Evolutionary conservation across 345 rosid species (phyloP).

Genomic region (Anacardium occidentale): DNA sequence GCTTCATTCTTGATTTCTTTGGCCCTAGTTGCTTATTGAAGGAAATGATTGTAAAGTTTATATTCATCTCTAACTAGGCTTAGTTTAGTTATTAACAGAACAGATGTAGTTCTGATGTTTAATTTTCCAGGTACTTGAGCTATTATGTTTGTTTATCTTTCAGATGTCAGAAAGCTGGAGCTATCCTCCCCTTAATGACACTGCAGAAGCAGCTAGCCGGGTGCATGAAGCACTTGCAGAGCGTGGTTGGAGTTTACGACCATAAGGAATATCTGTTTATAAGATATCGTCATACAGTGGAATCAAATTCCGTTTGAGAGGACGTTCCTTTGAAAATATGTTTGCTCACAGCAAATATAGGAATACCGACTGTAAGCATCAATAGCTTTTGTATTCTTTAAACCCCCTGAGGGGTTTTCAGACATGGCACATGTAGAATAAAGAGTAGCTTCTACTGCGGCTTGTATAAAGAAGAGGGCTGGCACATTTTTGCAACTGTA

Average conservation of each 20-base stretch:
- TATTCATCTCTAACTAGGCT: not conserved
- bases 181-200: slow-evolving; percentile 90
- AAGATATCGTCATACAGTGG: slow-evolving; percentile 26
- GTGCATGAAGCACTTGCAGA: slow-evolving; percentile 67
- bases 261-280: slow-evolving; percentile 33
- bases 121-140: not conserved
- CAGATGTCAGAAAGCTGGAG: slow-evolving; percentile 94
- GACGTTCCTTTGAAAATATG: slow-evolving; percentile 1
- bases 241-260: slow-evolving; percentile 75
- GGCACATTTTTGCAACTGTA: slow-evolving; percentile 6
- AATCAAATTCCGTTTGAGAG: slow-evolving; percentile 8
- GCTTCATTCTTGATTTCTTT: not conserved
- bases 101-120: not conserved
- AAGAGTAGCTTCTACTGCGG: slow-evolving; percentile 29
- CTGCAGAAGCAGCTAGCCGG: slow-evolving; percentile 79
- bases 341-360: slow-evolving; percentile 16
- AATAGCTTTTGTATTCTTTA: slow-evolving; percentile 18
- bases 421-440: slow-evolving; percentile 23
- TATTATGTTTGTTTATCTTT: slow-evolving; percentile 9
- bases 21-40: not conserved
- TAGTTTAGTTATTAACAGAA: slow-evolving; percentile 4
- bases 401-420: slow-evolving; percentile 8
- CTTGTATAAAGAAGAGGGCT: slow-evolving; percentile 38
- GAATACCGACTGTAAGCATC: slow-evolving; percentile 17
- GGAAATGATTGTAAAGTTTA: not conserved